These are phyloP conservation scores for Acanthochlamys bracteata DNA, from an alignment of 106 monocot genomes.

Conservation along the genomic window DNA sequence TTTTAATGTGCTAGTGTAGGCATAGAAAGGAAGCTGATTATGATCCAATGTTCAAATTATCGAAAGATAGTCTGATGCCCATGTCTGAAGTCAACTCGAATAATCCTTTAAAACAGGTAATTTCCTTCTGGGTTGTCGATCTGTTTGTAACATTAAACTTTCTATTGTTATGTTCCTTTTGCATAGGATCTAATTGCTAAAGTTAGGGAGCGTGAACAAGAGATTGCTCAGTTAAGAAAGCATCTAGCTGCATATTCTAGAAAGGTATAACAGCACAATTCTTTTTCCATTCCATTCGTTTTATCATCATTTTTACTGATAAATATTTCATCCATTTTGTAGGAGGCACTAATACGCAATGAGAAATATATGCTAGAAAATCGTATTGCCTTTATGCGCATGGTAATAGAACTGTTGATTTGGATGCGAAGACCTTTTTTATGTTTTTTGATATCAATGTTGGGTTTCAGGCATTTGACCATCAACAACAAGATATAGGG, in stretches of 20 bases:
- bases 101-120: slow-evolving; percentile 68
- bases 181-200: slow-evolving; percentile 68
- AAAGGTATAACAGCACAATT: slow-evolving; percentile 37
- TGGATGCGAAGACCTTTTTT: background rate
- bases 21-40: slow-evolving; percentile 59
- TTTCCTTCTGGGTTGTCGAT: background rate
- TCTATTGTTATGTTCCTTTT: slow-evolving; percentile 7
- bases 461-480: slow-evolving; percentile 83
- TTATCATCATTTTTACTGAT: background rate
- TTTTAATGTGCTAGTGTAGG: slow-evolving; percentile 24
- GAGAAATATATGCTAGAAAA: slow-evolving; percentile 83
- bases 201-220: slow-evolving; percentile 75
- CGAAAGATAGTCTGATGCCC: slow-evolving; percentile 33
- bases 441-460: slow-evolving; percentile 1
- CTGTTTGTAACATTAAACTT: background rate
- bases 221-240: slow-evolving; percentile 68
- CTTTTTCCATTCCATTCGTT: background rate
- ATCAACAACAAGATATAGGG: slow-evolving; percentile 92
- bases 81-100: slow-evolving; percentile 43
- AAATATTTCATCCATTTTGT: slow-evolving; percentile 3
- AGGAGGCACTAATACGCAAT: slow-evolving; percentile 74
- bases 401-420: slow-evolving; percentile 32
- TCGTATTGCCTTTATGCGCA: slow-evolving; percentile 92
- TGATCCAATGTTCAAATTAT: slow-evolving; percentile 38
- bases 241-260: slow-evolving; percentile 80